Evolutionary conservation across 768 basidiomycete species (phyloP), one percentile per base, ranked within the genome.

Genomic region (Boletus sp.): DNA sequence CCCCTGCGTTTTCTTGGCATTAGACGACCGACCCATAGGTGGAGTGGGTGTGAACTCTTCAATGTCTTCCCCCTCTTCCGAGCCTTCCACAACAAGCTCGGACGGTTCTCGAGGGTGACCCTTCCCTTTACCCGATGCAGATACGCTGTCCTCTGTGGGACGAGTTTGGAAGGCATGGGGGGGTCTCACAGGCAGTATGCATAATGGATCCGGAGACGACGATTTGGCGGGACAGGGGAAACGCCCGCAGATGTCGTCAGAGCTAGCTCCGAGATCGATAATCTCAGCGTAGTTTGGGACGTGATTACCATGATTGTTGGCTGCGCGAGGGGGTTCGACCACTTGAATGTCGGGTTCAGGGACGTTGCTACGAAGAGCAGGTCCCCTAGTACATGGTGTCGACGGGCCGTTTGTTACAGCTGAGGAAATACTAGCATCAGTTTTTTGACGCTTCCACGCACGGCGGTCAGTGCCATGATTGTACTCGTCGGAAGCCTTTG

Each of bases 151-250:
- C 23, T 48, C 34, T 13, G 38, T 32, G n/a, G 70, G 71, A 43
- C 8, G 50, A 19, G 50, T 67, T 7, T 64, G 52, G 37, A 70
- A 72, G 15, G 45, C 9, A 50, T 72, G 69, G 14, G 2, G 0
- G 11, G 17, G 3, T 51, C 15, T 2, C 8, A 1, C 0, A n/a
- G 25, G 14, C 2, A 44, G 15, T 1, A 56, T 15, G 11, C 1
- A 6, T 48, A 65, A 2, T 37, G 67, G 67, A 45, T 71, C 70
- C 10, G 70, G 64, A 27, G 68, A 69, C 11, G 67, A 58, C 7
- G 57, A 41, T 29, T 30, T 42, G 19, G 23, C 27, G 15, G 10
- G 7, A 51, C 59, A 60, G 51, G 51, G 7, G n/a, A 72, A n/a
- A 40, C 2, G 60, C 32, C 59, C 50, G 4, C 68, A 65, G 2